Base-by-base conservation (phyloP, 495 filamentous ascomycete genomes). In the Letharia lupina region DNA sequence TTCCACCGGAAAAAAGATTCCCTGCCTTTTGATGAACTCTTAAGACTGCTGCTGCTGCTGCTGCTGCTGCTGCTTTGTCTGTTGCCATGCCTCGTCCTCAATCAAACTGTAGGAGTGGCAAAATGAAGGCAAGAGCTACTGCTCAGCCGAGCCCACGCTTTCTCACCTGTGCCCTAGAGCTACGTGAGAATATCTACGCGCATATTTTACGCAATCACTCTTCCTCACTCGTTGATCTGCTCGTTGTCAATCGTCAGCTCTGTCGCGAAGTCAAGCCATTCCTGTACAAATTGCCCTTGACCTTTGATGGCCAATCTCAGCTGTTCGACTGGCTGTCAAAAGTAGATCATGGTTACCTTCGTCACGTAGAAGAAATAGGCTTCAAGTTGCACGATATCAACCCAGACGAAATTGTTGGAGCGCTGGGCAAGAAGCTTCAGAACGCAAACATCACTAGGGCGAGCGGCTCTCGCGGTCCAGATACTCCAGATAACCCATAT, bases 361-460 rank as follows among this genome's bases (percentile, higher is more conserved):
- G 35, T 28, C 33, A 71, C 58, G 69, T 71, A 28, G 40, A 57
- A 2, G 63, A 65, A 13, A 35, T 73, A 8, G 54, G 66, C 15
- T 64, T 73, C 62, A 71, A 69, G 28, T 60, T 73, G 9, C 62
- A 71, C 48, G 71, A 73, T 28, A 70, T 73, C 48, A 63, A 71
- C 37, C 69, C 71, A 0, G 64, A 56, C 16, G 67, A 67, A 59
- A 73, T 70, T 31, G 66, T 70, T 62, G 69, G 68, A 28, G 64
- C 69, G 35, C 56, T 73, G 18, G 69, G 69, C 33, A 67, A 67
- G 44, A 65, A 67, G 15, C 61, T 73, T 33, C 62, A 67, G 35
- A 64, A 69, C 58, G 61, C 65, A 40, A 64, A 64, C 37, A 60
- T 66, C 23, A 67, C 44, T 18, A 69, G 68, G 35, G 45, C 35